Base-by-base conservation (phyloP, 2,329 filamentous ascomycete genomes). In the Xylariaceae sp. region DNA sequence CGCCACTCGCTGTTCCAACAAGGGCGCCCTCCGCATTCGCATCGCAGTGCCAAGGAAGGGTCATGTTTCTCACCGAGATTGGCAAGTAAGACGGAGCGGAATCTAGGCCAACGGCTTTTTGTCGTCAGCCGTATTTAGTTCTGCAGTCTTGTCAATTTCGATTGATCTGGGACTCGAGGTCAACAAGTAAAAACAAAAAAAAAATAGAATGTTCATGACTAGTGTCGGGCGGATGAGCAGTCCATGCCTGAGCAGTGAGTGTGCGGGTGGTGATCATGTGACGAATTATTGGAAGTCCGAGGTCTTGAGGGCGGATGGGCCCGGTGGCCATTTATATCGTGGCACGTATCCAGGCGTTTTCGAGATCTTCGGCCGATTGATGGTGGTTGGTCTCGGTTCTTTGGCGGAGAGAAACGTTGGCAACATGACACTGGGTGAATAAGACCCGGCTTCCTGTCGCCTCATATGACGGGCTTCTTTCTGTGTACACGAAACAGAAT, bases 251-350 rank as follows among this genome's bases (percentile, higher is more conserved):
- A 19, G 19, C 19, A 19, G 19, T 19, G 19, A 47, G 11, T 45
- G 11, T n/a, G 37, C 9, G 39, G 27, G 29, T 26, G 45, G 47
- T 6, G 42, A 51, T 59, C 56, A 56, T 59, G 56, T 54, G 54
- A 59, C 39, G 19, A 29, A 11, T 32, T 56, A 39, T 48, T 53
- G 53, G 32, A 51, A 47, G 32, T 37, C 19, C 19, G 19, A 30
- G 49, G 50, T 32, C 32, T 32, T 44, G 31, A 34, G 30, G 37
- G 37, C 42, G 40, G 40, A 19, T 19, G 30, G 47, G 37, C 3
- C 29, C 37, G 31, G 45, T 54, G 51, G 50, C 47, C 55, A 49
- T 57, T 48, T 4, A 51, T 26, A 47, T 51, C 11, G 31, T 43
- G 8, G 48, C 48, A 54, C 53, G 34, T 52, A 51, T 39, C 27